Evolutionary conservation across 495 filamentous ascomycete species (phyloP).

Genomic region (Usnea hakonensis): DNA sequence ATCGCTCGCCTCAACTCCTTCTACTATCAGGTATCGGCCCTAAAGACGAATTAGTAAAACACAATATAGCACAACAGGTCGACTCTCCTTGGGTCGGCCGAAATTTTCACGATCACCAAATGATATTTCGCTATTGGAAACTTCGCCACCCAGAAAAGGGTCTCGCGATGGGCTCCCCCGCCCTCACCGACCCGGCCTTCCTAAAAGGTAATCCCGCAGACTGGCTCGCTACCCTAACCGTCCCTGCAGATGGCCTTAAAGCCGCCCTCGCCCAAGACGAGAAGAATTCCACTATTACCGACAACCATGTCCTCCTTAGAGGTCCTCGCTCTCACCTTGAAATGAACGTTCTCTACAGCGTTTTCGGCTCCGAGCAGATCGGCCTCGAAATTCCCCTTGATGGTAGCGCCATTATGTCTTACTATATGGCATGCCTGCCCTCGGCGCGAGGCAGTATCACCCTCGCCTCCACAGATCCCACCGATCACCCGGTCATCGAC

Average conservation of each 20-base stretch:
- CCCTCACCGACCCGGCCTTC: slow-evolving; percentile 27
- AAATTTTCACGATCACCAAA: slow-evolving; percentile 33
- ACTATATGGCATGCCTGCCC: slow-evolving; percentile 28
- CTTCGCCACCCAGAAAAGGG: slow-evolving; percentile 32
- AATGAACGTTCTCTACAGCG: slow-evolving; percentile 25
- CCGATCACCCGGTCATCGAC: slow-evolving; percentile 32
- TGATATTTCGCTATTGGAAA: slow-evolving; percentile 31
- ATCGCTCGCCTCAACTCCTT: slow-evolving; percentile 43
- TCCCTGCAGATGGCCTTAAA: slow-evolving; percentile 26
- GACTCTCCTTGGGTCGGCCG: slow-evolving; percentile 31
- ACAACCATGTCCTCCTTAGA: slow-evolving; percentile 1
- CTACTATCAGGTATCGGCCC: slow-evolving; percentile 42
- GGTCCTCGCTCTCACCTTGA: slow-evolving; percentile 16
- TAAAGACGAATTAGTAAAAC: slow-evolving; percentile 21
- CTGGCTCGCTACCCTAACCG: slow-evolving; percentile 27
- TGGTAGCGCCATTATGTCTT: slow-evolving; percentile 31
- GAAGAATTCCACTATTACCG: slow-evolving; percentile 8
- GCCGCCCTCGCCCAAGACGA: slow-evolving; percentile 14
- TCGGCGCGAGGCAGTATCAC: slow-evolving; percentile 38
- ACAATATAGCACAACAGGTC: slow-evolving; percentile 22
- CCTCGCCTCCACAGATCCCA: slow-evolving; percentile 30
- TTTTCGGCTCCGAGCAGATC: slow-evolving; percentile 15
- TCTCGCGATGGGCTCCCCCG: slow-evolving; percentile 29
- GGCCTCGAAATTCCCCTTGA: slow-evolving; percentile 25
- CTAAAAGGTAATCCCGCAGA: slow-evolving; percentile 27